Percentiles rank a stretch among this genome's conserved stretches.
These are phyloP conservation scores for Dentipellis sp. DNA, from an alignment of 768 basidiomycete species.

Conservation along the genomic window DNA sequence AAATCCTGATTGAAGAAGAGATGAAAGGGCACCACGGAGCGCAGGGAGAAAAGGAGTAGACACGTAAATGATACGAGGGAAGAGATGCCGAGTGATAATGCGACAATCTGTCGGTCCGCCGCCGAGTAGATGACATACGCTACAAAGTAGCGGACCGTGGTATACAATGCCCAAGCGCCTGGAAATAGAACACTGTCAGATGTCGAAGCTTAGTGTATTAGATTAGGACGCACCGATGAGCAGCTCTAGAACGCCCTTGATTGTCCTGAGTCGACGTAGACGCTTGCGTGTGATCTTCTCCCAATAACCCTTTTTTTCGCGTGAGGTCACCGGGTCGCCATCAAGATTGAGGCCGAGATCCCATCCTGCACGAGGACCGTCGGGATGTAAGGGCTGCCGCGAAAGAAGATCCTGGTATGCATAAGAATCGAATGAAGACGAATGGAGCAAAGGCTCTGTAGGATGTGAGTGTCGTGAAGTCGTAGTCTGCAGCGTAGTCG, in stretches of 20 bases:
- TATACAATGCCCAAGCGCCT: conserved; percentile 58
- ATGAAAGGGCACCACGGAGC: conserved; percentile 28
- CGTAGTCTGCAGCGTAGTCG: conserved; percentile 19
- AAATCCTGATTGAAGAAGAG: conserved; percentile 17
- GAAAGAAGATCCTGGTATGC: conserved; percentile 29
- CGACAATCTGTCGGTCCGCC: conserved; percentile 29
- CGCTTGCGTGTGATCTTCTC: conserved; percentile 21
- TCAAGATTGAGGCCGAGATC: conserved; percentile 22
- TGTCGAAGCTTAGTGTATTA: not conserved
- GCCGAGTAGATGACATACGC: conserved; percentile 39
- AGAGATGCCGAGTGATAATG: conserved; percentile 41
- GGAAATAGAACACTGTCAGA: not conserved
- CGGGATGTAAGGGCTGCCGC: conserved; percentile 35
- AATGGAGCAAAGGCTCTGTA: conserved; percentile 22
- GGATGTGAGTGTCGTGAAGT: conserved; percentile 21
- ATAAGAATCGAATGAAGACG: conserved; percentile 17
- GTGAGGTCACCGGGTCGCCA: conserved; percentile 21
- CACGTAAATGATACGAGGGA: conserved; percentile 28
- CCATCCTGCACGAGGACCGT: conserved; percentile 23
- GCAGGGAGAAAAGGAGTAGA: conserved; percentile 13
- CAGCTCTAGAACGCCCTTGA: conserved; percentile 20
- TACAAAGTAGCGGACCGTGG: conserved; percentile 54
- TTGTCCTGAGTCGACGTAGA: conserved; percentile 25
- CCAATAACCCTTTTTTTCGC: conserved; percentile 23
- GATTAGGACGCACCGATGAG: conserved; percentile 26